Base-by-base conservation (phyloP, 768 basidiomycete species). In the Tylopilus cervinicoccineus region DNA sequence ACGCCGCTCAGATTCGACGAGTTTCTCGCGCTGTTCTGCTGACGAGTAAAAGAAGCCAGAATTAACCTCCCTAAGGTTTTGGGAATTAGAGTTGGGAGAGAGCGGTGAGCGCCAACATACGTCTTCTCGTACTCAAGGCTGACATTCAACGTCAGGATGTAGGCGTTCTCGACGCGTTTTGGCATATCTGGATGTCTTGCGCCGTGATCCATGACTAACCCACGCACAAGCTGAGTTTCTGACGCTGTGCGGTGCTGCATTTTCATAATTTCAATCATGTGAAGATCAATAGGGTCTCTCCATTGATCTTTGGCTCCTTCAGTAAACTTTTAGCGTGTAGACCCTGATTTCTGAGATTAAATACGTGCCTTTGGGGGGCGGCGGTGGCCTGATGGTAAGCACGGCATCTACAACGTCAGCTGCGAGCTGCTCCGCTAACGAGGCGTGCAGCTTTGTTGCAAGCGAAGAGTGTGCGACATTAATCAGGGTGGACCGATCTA, bases 201-300 rank as follows among this genome's bases (percentile, higher is more conserved):
- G 56, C 96, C 95, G 65, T 98, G 95, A 72, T 99, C 96, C 59
- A 99, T 77, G 38, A 99, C 96, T 49, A 99, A 78, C 29, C 96
- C 96, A 58, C 90, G 87, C 60, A 99, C 76, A 32, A 99, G 82
- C 65, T 96, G 89, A 26, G 96, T 99, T 69, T 99, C 96, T 20
- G 92, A 93, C 53, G 96, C 93, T 36, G 88, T 94, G 60, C 94
- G 88, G 72, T 99, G 96, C 69, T 96, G 95, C 96, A 99, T 99
- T 75, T 98, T 98, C 96, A 98, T 98, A 53, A 98, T 85, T 72
- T 99, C 96, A 43, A 99, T 75, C 96, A 99, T 99, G 72, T 98
- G 95, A 48, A 99, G 76, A 74, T 99, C 96, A 63, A 98, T 94
- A 42, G 94, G 93, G 58, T 93, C 85, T 45, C 78, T 79, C 76